Evolutionary conservation across 495 filamentous ascomycete genomes (phyloP).

Genomic region (Neurospora sp.): DNA sequence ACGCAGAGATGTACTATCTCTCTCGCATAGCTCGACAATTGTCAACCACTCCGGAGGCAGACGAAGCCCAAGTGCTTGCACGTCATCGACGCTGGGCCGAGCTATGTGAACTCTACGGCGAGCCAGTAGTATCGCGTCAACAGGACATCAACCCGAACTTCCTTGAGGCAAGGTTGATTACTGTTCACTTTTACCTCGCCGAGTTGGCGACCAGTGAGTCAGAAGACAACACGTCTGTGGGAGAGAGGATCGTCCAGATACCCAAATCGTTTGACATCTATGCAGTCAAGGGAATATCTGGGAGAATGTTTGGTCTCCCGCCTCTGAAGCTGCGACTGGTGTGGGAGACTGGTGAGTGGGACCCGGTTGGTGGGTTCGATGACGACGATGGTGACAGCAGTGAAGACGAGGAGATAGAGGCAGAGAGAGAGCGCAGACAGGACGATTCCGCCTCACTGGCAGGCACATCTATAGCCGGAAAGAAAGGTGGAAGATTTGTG

Average conservation of each 20-base stretch:
- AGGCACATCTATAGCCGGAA: constrained; percentile 2
- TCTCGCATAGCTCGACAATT: constrained; percentile 67
- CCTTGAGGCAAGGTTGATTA: constrained; percentile 64
- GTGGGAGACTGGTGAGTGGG: constrained; percentile 78
- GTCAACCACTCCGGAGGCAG: constrained; percentile 44
- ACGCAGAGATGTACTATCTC: constrained; percentile 90
- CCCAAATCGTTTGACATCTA: constrained; percentile 75
- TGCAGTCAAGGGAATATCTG: constrained; percentile 65
- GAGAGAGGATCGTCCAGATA: constrained; percentile 40
- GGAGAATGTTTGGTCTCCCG: constrained; percentile 53
- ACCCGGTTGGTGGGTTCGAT: constrained; percentile 59
- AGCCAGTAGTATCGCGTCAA: constrained; percentile 46
- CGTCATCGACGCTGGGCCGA: constrained; percentile 60
- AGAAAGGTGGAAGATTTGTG: constrained; percentile 45
- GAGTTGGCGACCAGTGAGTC: constrained; percentile 6
- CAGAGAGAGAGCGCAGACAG: constrained; percentile 8
- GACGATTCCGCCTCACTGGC: background rate
- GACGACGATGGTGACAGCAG: constrained; percentile 46
- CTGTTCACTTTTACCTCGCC: constrained; percentile 45
- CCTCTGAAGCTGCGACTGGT: constrained; percentile 57
- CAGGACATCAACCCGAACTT: constrained; percentile 50
- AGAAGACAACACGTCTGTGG: constrained; percentile 7
- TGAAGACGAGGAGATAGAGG: constrained; percentile 41
- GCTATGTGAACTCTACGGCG: constrained; percentile 64
- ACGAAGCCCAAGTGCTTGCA: constrained; percentile 43